Base-by-base conservation (phyloP, 2,329 filamentous ascomycete genomes). In the Epichloe glyceriae region DNA sequence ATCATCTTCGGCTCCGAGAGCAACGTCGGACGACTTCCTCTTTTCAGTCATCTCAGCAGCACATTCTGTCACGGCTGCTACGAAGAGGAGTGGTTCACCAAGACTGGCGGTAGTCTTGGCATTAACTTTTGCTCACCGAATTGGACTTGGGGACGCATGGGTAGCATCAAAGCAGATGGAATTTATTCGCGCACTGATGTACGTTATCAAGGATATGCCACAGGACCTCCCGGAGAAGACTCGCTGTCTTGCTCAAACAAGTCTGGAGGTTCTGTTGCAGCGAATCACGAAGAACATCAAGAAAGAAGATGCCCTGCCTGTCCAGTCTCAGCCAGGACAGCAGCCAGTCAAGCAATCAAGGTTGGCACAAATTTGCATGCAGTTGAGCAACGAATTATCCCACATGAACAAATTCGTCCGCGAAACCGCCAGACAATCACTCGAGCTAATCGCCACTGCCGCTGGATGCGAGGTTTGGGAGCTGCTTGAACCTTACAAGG, bases 61-160 rank as follows among this genome's bases (percentile, higher is more conserved):
- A 83, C 83, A 0, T 95, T 97, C 64, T 93, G 88, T 59, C 93
- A 98, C 64, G 89, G 88, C 56, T 98, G 93, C 65, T 90, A 96
- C 60, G 89, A 93, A 60, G 91, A 98, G 64, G 93, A 98, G 61
- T 99, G 94, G 93, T 98, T 95, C 62, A 90, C 90, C 49, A 98
- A 99, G 68, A 86, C 89, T 38, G 93, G 91, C 46, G 93, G 93
- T 39, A 90, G 86, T 50, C 71, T 91, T 19, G 94, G 94, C 50
- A 96, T 99, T 60, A 85, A 87, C 61, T 83, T 94, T 72, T 98
- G 52, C 83, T 91, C 34, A 91, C 87, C 2, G 85, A 91, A 58
- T 73, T 97, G 50, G 83, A 91, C 49, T 75, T 98, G 45, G 88
- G 41, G 86, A 94, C 60, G 65, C 73, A 1, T 99, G 93, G 88